Base-by-base conservation (phyloP, 768 basidiomycete species). In the Hericium alpestre region DNA sequence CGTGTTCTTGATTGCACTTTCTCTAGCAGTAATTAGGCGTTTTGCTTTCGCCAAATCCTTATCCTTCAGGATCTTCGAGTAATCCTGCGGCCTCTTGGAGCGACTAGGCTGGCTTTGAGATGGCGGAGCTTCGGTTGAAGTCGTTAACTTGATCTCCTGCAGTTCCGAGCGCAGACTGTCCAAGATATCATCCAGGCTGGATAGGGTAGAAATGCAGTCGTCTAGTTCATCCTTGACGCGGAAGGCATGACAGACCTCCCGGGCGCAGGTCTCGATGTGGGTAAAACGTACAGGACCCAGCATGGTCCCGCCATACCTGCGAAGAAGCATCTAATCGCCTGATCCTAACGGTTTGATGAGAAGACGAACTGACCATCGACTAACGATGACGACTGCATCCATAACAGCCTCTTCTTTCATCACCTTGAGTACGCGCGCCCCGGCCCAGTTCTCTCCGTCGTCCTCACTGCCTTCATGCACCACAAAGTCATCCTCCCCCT, bases 291-390 rank as follows among this genome's bases (percentile, higher is more conserved):
- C 77, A 5, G 89, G 86, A 2, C 90, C 90, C 4, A 93, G 74
- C 73, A 90, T 71, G 7, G 77, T 82, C n/a, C 90, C 90, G 0
- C 89, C 90, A 63, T 82, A 90, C 87, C 88, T 90, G 61, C 5
- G 43, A 22, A 32, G 23, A 51, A n/a, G 25, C 15, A 32, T 20
- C 16, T 22, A 9, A 16, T 38, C 5, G 16, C 20, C 37, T 50
- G 16, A 23, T 15, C 40, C 22, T 40, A 20, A 47, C 25, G 46
- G 37, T 16, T 38, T 2, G 10, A n/a, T 54, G 4, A 27, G 49
- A 41, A 20, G 32, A 52, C 20, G 57, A 69, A 65, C 73, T 61
- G 66, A 90, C 87, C 90, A 88, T 57, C 90, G 80, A 69, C 80
- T 84, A 40, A 91, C 86, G 59, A 91, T 76, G 11, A 92, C 84